Evolutionary conservation across 2,329 filamentous ascomycete species (phyloP), one percentile per base, ranked within the genome.

Genomic region (Epichloe elymi): DNA sequence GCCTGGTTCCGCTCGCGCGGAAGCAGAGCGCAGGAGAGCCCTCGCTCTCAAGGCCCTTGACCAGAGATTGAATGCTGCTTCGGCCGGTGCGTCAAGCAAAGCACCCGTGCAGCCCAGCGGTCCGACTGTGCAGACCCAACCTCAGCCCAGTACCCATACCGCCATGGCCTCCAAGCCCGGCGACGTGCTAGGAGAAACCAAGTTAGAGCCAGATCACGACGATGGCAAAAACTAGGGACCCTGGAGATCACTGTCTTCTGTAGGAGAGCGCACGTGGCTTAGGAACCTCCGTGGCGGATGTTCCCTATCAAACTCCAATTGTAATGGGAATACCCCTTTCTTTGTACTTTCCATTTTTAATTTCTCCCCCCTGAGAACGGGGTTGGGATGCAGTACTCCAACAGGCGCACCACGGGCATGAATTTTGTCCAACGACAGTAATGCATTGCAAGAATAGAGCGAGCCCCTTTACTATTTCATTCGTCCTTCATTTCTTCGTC

Each of bases 31-130:
- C 57, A 80, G 93, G 64, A 79, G 93, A 57, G 90, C 90, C 0
- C 71, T 98, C 57, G 93, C 93, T 1, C 74, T 98, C 51, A 91
- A 91, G 64, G 91, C 90, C 3, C 71, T 98, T 50, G 93, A 98
- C 66, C 89, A 97, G 70, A 78, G 93, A 56, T 73, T 98, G 49
- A 86, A 93, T 66, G 86, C 88, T n/a, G 88, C 89, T 3, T 84
- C 86, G 15, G 74, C 74, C 36, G 76, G 67, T 53, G 69, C 75
- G 20, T 45, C 50, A 46, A 19, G 36, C 53, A 42, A 57, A 54
- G 37, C 51, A 53, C 49, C 65, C 19, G 62, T 62, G 15, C 65
- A 69, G 42, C 67, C 74, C 2, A 72, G 70, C 2, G 78, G 77
- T 10, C 75, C 79, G 8, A 75, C 76, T 4, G 73, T 82, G 23